Percentiles rank a stretch among this genome's conserved stretches.
Conservation (phyloP, 2,329 filamentous ascomycete genomes). For the Colletotrichum sansevieriae region DNA sequence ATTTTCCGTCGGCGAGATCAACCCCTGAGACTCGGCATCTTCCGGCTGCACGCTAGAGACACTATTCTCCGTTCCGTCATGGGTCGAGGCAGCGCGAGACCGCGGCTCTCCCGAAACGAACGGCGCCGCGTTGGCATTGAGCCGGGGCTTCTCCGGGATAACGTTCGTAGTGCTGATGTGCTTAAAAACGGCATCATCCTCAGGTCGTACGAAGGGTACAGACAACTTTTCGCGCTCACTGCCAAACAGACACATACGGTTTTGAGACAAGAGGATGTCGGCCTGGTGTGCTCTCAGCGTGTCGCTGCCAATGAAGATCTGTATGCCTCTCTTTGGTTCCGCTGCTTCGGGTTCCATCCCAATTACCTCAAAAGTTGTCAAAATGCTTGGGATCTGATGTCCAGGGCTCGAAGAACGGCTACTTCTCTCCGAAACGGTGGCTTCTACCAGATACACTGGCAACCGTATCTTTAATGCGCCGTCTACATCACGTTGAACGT, state of each 20-base stretch:
- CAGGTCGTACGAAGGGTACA: slow-evolving; percentile 91
- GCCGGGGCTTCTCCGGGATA: slow-evolving; percentile 67
- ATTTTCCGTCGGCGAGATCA: slow-evolving; percentile 53
- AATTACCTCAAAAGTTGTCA: slow-evolving; percentile 81
- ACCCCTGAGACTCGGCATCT: slow-evolving; percentile 45
- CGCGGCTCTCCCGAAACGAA: slow-evolving; percentile 56
- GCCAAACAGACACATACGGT: slow-evolving; percentile 88
- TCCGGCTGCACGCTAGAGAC: slow-evolving; percentile 47
- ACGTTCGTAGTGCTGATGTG: slow-evolving; percentile 75
- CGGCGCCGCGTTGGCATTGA: slow-evolving; percentile 66
- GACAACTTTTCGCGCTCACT: slow-evolving; percentile 89
- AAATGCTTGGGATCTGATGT: slow-evolving; percentile 85
- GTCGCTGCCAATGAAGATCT: slow-evolving; percentile 92
- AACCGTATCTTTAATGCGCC: slow-evolving; percentile 79
- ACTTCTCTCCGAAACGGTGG: slow-evolving; percentile 81
- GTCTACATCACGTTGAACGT: slow-evolving; percentile 75
- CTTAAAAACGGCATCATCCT: slow-evolving; percentile 86
- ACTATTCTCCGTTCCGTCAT: slow-evolving; percentile 41
- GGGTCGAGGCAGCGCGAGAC: slow-evolving; percentile 42
- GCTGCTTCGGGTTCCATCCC: slow-evolving; percentile 65
- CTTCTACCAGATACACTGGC: slow-evolving; percentile 90
- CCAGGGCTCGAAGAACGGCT: slow-evolving; percentile 79
- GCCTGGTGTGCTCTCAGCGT: slow-evolving; percentile 87
- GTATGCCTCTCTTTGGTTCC: slow-evolving; percentile 74
- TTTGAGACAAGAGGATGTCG: slow-evolving; percentile 92